phyloP scores from a whole-genome alignment of 148 eudicot species.

The Rheum nobile region DNA sequence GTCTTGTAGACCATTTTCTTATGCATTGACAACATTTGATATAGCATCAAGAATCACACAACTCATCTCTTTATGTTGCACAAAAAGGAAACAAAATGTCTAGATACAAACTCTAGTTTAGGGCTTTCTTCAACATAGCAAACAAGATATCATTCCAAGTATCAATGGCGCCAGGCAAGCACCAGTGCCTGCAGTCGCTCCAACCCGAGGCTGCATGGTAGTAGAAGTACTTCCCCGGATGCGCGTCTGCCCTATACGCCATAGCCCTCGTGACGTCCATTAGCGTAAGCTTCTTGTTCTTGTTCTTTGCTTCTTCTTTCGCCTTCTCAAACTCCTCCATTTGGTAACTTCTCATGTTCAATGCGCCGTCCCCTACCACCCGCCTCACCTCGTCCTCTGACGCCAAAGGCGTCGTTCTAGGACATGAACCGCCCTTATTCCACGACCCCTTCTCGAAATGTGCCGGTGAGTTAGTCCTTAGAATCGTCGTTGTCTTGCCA shows the following conservation, averaged over 20 bases:
- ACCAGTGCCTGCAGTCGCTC: slow-evolving; percentile 20
- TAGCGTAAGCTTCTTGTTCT: neutral
- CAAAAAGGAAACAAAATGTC: too few species aligned
- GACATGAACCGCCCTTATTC: neutral
- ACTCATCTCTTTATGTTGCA: neutral
- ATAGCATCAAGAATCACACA: neutral
- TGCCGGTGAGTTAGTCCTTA: neutral
- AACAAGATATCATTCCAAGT: slow-evolving; percentile 13
- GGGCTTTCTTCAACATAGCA: slow-evolving; percentile 2
- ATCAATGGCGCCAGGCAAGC: slow-evolving; percentile 20
- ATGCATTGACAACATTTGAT: neutral
- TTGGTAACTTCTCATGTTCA: slow-evolving; percentile 3
- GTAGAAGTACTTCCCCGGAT: slow-evolving; percentile 12
- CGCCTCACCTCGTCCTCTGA: neutral
- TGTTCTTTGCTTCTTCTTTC: slow-evolving; percentile 1
- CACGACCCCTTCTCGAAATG: neutral
- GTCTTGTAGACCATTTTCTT: neutral
- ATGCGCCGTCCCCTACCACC: neutral
- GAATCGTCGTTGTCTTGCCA: neutral
- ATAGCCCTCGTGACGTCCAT: slow-evolving; percentile 13
- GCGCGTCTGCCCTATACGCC: slow-evolving; percentile 15
- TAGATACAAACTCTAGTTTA: too few species aligned
- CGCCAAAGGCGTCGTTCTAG: neutral
- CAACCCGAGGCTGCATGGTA: slow-evolving; percentile 5
- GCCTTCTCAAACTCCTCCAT: slow-evolving; percentile 6